These are phyloP conservation scores for Penicillium tannophilum DNA, from an alignment of 495 filamentous ascomycete species.

Conservation along the genomic window DNA sequence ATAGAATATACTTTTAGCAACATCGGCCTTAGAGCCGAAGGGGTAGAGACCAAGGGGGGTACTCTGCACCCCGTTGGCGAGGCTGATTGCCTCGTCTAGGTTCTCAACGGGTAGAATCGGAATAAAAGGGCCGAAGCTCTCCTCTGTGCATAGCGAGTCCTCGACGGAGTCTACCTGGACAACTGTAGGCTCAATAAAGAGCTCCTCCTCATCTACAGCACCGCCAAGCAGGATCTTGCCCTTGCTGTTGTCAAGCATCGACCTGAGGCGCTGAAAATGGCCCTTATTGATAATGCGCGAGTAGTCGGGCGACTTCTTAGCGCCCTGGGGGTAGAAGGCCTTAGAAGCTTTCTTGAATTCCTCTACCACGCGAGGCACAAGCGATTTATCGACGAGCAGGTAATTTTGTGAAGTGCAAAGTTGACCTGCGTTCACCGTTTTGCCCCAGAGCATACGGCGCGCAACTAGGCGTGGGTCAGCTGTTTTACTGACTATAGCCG, in stretches of 20 bases:
- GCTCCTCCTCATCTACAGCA: slow-evolving; percentile 72
- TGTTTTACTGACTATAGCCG: slow-evolving; percentile 82
- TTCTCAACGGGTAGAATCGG: slow-evolving; percentile 73
- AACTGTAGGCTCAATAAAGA: slow-evolving; percentile 85
- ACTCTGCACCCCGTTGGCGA: slow-evolving; percentile 73
- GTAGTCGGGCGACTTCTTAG: slow-evolving; percentile 72
- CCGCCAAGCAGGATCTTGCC: slow-evolving; percentile 89
- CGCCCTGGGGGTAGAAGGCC: slow-evolving; percentile 84
- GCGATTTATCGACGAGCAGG: slow-evolving; percentile 72
- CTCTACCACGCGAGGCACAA: slow-evolving; percentile 71
- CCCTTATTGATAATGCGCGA: slow-evolving; percentile 74
- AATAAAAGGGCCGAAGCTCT: slow-evolving; percentile 92
- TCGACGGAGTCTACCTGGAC: slow-evolving; percentile 70
- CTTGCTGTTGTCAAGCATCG: slow-evolving; percentile 76
- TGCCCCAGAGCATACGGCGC: slow-evolving; percentile 82
- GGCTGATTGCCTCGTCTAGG: slow-evolving; percentile 77
- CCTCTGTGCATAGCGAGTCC: slow-evolving; percentile 76
- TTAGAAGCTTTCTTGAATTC: slow-evolving; percentile 70
- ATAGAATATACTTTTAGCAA: slow-evolving; percentile 56
- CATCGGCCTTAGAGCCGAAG: slow-evolving; percentile 78
- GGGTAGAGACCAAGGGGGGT: slow-evolving; percentile 83
- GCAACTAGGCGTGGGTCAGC: slow-evolving; percentile 81
- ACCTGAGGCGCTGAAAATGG: slow-evolving; percentile 80
- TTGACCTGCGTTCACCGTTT: slow-evolving; percentile 82
- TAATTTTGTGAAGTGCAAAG: slow-evolving; percentile 91